These are phyloP conservation scores for Rhododendron ovatum DNA, from an alignment of 148 eudicot species.

Conservation along the genomic window DNA sequence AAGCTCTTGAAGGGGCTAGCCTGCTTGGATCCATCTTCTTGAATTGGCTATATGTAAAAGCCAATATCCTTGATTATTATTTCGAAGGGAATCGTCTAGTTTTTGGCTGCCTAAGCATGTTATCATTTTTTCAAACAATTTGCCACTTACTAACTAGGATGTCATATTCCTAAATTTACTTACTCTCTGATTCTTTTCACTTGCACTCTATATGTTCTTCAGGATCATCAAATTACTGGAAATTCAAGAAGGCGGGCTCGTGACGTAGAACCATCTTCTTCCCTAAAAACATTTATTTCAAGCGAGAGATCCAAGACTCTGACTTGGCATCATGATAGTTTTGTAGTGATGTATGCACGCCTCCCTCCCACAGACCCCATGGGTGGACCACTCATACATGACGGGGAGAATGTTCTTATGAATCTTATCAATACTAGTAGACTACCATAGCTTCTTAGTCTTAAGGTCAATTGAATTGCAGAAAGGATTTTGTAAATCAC, in stretches of 20 bases:
- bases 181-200: neutral
- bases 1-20: neutral
- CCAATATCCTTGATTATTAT: too few species aligned
- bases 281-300: neutral
- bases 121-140: neutral
- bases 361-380: too few species aligned
- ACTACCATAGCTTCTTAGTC: neutral
- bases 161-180: neutral
- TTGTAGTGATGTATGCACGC: neutral
- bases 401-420: neutral
- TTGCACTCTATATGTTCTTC: neutral
- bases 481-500: neutral
- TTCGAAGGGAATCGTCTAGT: neutral
- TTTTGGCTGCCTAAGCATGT: neutral
- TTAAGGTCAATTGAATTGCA: neutral
- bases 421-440: too few species aligned
- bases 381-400: neutral
- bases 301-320: neutral
- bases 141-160: neutral
- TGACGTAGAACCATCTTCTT: conserved; percentile 9
- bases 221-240: conserved; percentile 24
- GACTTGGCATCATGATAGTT: neutral
- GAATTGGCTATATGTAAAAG: too few species aligned
- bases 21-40: neutral
- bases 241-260: conserved; percentile 11